Base-by-base conservation (phyloP, 805 yeast species). In the Pichia thaimueangensis region DNA sequence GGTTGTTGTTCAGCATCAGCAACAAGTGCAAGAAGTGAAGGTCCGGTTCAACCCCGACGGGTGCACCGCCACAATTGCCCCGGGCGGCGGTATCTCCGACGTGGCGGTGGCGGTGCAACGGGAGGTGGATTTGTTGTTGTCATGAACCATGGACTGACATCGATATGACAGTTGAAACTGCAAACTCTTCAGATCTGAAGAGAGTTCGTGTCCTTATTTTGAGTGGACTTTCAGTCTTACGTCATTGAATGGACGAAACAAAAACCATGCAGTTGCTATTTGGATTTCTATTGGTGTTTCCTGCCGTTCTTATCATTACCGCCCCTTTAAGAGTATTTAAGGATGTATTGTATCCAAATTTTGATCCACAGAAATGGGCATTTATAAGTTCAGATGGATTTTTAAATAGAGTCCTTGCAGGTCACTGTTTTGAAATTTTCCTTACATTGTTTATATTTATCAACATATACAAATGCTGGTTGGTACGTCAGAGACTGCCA, bases 381-480 rank as follows among this genome's bases (percentile, higher is more conserved):
- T 21, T 61, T 3, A 31, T 60, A 2, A 47, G 50, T 21, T 46
- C 62, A 8, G 31, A 37, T n/a, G 58, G 63, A 10, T 47, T 49
- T 9, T 30, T 60, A 7, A 63, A 63, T 38, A 39, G 22, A 5
- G 29, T 50, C 5, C 50, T 63, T 44, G 65, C 63, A 2, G 62
- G 60, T 8, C 52, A 54, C 29, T 54, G 60, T 15, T 62, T 62
- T 43, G 58, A 60, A 35, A 40, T 52, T 12, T 62, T 48, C 32
- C 11, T 45, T 3, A 9, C 36, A 1, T 21, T 42, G 9, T 53
- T 52, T 35, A 19, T 43, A 4, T 21, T 47, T 21, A 28, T 49
- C 1, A 29, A 44, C 7, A 19, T 23, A 4, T 40, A 36, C 21
- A 51, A 48, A 30, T 24, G 32, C 6, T 23, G 35, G n/a, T 12